A percentile compares a stretch with the other conserved stretches of the same genome.
phyloP scores from a whole-genome alignment of 805 yeast genomes.

The Pichia eremophila region DNA sequence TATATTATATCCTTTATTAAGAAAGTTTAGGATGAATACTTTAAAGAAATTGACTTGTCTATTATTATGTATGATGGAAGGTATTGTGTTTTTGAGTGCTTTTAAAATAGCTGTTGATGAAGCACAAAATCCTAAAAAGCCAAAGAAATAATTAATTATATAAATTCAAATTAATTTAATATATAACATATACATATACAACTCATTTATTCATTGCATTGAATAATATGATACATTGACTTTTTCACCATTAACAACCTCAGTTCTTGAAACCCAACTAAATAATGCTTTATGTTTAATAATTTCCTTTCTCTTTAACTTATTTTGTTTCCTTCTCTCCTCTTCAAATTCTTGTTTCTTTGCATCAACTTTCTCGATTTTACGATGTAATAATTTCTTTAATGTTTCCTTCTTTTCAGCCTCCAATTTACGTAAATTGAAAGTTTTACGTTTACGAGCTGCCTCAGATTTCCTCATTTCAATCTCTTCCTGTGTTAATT shows the following conservation, averaged over 20 bases:
- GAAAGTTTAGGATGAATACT: slow-evolving; percentile 52
- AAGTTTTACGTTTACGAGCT: slow-evolving; percentile 80
- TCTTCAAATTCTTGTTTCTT: slow-evolving; percentile 23
- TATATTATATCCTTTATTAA: slow-evolving; percentile 40
- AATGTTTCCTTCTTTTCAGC: slow-evolving; percentile 91
- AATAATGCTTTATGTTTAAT: slow-evolving; percentile 37
- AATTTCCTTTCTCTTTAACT: slow-evolving; percentile 26
- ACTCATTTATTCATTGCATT: slow-evolving; percentile 3
- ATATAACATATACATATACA: background rate
- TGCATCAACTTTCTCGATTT: slow-evolving; percentile 64
- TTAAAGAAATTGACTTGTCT: slow-evolving; percentile 43
- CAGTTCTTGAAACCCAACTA: slow-evolving; percentile 29
- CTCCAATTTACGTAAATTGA: slow-evolving; percentile 72
- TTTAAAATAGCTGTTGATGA: slow-evolving; percentile 20
- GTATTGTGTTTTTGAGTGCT: slow-evolving; percentile 42
- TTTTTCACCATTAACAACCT: slow-evolving; percentile 10
- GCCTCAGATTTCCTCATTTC: slow-evolving; percentile 76
- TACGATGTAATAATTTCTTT: slow-evolving; percentile 72
- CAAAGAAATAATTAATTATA: background rate
- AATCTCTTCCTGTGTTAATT: slow-evolving; percentile 74
- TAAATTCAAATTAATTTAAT: background rate
- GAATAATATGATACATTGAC: slow-evolving; percentile 15
- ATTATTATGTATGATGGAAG: slow-evolving; percentile 49
- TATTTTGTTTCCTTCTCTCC: slow-evolving; percentile 13
- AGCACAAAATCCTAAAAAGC: slow-evolving; percentile 11